Percentiles rank a stretch among this genome's conserved stretches.
phyloP scores from a whole-genome alignment of 768 basidiomycete genomes.

The Termitomyces titanicus region DNA sequence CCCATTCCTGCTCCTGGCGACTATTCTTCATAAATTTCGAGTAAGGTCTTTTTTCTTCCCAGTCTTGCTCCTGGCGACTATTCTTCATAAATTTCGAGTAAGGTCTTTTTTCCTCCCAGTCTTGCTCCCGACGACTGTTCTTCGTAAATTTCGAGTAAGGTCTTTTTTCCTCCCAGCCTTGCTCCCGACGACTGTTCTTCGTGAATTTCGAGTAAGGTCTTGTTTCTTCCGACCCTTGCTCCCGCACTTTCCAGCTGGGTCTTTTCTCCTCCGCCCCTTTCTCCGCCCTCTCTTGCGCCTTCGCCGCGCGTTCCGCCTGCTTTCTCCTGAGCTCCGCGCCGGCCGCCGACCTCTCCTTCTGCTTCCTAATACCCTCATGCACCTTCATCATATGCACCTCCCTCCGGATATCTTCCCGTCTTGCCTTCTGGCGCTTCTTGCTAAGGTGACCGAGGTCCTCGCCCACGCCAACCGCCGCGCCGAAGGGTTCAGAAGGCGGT shows the following conservation, averaged over 20 bases:
- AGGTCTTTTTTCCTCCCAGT: not conserved
- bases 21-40: too few relatives aligned
- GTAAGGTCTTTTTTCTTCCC: too few relatives aligned
- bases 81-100: not conserved
- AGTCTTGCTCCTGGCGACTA: not conserved
- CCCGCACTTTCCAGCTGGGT: too few relatives aligned
- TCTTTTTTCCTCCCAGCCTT: too few relatives aligned
- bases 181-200: too few relatives aligned
- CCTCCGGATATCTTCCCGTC: conserved; percentile 40
- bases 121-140: not conserved
- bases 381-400: conserved; percentile 37
- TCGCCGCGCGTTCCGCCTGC: not conserved
- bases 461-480: conserved; percentile 41
- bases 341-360: not conserved
- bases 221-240: too few relatives aligned
- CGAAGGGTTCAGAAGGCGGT: conserved; percentile 17
- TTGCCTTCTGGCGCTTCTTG: conserved; percentile 44
- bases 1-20: too few relatives aligned
- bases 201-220: too few relatives aligned
- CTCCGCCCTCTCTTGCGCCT: not conserved
- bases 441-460: conserved; percentile 57
- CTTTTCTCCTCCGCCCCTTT: not conserved
- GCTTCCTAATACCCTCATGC: conserved; percentile 17
- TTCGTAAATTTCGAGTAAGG: too few relatives aligned
- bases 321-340: not conserved